Base-by-base conservation (phyloP, 768 basidiomycete species). In the Pleurotus cornucopiae region DNA sequence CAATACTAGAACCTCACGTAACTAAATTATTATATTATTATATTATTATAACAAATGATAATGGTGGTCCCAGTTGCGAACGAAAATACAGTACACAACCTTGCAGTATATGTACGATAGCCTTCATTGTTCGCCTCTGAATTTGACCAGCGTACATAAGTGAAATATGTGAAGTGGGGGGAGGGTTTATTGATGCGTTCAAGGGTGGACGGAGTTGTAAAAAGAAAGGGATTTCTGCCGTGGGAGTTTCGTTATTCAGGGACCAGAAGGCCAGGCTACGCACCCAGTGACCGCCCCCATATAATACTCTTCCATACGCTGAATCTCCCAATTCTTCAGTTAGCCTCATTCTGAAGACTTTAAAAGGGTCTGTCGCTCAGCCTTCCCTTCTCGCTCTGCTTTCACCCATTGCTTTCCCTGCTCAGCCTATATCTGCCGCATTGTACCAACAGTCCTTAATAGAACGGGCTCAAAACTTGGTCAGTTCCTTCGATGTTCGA, bases 401-500 rank as follows among this genome's bases (percentile, higher is more conserved):
- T 57, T 62, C 54, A 54, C 65, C 57, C 54, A 43, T 46, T 52
- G 57, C 57, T 58, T 56, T 54, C 65, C 68, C 68, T 54, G n/a
- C 46, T 49, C 37, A 54, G 74, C 79, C 76, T 74, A 70, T 66
- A 73, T 66, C 70, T 75, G 78, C 81, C 79, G 71, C 75, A 78
- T 82, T 91, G 89, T 91, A 91, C 67, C 85, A 90, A 77, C 88
- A 89, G 74, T 83, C 79, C 81, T 77, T 80, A 77, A 58, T 84
- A 85, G 84, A 44, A 86, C 83, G 78, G 83, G 82, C 83, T 79
- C 77, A 82, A 84, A 85, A 79, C 81, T 80, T 34, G 79, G 80
- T 62, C 59, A 54, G 64, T 64, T 61, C 64, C 60, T 61, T 62
- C 62, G 46, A 60, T 64, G 63, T 30, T 59, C 63, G 59, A 67